Evolutionary conservation across 768 basidiomycete genomes (phyloP).

Genomic region (Leccinum subgranulosum): DNA sequence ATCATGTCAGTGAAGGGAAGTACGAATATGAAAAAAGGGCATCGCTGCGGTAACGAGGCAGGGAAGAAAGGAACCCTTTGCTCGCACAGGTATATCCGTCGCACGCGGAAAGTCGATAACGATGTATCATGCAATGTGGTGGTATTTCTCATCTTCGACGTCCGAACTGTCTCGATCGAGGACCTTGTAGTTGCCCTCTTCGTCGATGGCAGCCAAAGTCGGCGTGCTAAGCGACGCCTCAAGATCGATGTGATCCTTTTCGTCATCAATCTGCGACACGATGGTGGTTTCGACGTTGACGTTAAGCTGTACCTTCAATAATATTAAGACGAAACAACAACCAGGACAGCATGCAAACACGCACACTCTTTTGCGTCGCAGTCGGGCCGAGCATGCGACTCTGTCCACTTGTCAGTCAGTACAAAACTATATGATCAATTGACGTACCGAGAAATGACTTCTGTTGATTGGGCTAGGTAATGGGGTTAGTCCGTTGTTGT

Average conservation of each 20-base stretch:
- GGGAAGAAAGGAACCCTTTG: neutral
- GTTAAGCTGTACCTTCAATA: conserved; percentile 18
- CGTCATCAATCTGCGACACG: conserved; percentile 30
- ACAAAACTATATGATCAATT: neutral
- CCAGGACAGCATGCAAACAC: neutral
- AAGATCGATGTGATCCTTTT: conserved; percentile 21
- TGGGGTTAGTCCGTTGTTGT: conserved; percentile 5
- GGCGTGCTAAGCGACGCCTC: conserved; percentile 14
- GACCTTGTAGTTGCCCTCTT: conserved; percentile 8
- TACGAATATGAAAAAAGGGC: neutral
- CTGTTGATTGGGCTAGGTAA: conserved; percentile 17
- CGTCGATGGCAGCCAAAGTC: conserved; percentile 8
- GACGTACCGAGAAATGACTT: conserved; percentile 25
- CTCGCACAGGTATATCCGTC: conserved; percentile 11
- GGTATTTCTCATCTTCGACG: conserved; percentile 16
- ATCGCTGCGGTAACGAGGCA: neutral
- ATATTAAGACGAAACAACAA: neutral
- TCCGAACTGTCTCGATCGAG: conserved; percentile 20
- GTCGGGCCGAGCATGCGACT: conserved; percentile 22
- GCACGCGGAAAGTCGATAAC: neutral
- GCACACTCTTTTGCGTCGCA: conserved; percentile 21
- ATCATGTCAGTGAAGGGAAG: conserved; percentile 9
- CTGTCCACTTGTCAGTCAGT: conserved; percentile 7
- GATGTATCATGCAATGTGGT: conserved; percentile 6
- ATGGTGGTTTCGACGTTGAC: conserved; percentile 34